Conservation (phyloP, 1,284 basidiomycete genomes). For the Leucoagaricus sp. region DNA sequence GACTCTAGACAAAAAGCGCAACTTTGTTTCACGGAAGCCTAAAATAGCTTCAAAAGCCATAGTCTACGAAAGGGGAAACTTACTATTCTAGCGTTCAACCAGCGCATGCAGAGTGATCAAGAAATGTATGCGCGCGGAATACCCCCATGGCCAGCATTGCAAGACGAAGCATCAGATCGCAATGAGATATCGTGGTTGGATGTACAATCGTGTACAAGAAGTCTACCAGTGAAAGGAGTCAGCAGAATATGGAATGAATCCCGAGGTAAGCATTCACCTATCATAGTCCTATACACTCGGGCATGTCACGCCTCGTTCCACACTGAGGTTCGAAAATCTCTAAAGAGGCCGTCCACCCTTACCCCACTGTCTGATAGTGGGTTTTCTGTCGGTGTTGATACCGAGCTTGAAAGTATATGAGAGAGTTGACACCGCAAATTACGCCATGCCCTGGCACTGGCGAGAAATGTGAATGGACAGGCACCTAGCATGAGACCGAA, state of each 20-base stretch:
- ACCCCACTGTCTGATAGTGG: constrained; percentile 48
- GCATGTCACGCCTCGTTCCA: constrained; percentile 44
- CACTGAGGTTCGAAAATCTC: constrained; percentile 63
- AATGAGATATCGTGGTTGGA: neutral
- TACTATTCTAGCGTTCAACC: neutral
- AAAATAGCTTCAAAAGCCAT: neutral
- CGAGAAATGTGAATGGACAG: constrained; percentile 5
- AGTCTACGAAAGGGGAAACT: neutral
- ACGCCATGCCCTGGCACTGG: constrained; percentile 65
- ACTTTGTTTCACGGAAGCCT: neutral
- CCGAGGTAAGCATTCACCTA: neutral
- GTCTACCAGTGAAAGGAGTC: no score
- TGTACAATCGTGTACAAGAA: no score
- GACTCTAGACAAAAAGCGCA: constrained; percentile 1
- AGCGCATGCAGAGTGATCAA: neutral
- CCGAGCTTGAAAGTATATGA: constrained; percentile 50
- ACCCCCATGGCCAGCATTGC: neutral
- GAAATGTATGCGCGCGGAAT: neutral
- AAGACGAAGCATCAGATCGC: neutral
- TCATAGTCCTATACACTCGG: constrained; percentile 8
- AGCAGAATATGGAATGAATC: neutral
- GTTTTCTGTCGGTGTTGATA: constrained; percentile 32
- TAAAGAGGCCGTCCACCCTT: constrained; percentile 65
- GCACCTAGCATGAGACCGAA: neutral
- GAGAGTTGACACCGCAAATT: constrained; percentile 63